A percentile compares a stretch with the other conserved stretches of the same genome.
These are phyloP conservation scores for Globisporangium viniferum DNA, from an alignment of 352 stramenopile genomes.

Conservation along the genomic window DNA sequence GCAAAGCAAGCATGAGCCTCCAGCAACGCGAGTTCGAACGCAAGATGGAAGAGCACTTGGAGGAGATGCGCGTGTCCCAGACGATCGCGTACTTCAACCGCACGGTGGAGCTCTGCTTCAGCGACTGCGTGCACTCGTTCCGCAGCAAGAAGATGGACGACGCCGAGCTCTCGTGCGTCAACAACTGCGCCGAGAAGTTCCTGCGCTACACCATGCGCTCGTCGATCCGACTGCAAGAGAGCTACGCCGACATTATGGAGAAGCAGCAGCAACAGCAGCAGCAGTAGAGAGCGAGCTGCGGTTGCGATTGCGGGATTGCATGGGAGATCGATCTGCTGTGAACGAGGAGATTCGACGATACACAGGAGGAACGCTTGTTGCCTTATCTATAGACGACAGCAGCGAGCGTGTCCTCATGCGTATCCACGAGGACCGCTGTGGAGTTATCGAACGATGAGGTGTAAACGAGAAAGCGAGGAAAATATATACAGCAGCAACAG, in stretches of 20 bases:
- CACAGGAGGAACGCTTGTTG: not conserved
- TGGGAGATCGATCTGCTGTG: not conserved
- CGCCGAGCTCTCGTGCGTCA: constrained; percentile 87
- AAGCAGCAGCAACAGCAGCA: constrained; percentile 68
- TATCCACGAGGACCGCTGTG: not conserved
- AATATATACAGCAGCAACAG: constrained; percentile 4
- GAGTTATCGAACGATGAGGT: not conserved
- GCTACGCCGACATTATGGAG: constrained; percentile 86
- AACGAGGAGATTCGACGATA: not conserved
- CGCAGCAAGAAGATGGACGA: constrained; percentile 90
- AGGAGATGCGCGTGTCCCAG: constrained; percentile 90
- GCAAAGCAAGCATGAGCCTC: constrained; percentile 36
- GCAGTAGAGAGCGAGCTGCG: constrained; percentile 17
- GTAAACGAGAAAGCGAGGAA: not conserved
- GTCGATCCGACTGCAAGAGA: constrained; percentile 85
- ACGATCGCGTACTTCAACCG: constrained; percentile 88
- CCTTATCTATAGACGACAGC: not conserved
- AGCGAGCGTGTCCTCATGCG: not conserved
- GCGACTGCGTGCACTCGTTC: constrained; percentile 88
- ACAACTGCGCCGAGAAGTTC: constrained; percentile 89
- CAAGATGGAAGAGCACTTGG: constrained; percentile 90
- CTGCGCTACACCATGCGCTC: constrained; percentile 90
- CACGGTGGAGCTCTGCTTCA: constrained; percentile 88
- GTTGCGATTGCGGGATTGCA: not conserved
- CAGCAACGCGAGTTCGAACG: constrained; percentile 81